Conservation (phyloP, 2,329 filamentous ascomycete species). For the Monosporascus sp. region DNA sequence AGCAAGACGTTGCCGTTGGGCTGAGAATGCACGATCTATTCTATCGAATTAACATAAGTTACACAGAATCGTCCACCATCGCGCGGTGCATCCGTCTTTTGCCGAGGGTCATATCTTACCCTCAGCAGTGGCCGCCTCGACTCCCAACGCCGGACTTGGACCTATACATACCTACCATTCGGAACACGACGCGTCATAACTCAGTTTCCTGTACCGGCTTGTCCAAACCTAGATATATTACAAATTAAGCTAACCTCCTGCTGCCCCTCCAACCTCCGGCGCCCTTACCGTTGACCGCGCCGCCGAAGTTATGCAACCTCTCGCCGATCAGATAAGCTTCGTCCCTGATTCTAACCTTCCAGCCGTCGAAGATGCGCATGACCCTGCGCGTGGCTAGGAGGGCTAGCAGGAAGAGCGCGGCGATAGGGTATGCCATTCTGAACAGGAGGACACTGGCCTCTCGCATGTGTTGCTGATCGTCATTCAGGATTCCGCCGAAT, state of each 20-base stretch:
- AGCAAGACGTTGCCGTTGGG: too few relatives aligned
- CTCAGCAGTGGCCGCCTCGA: too few relatives aligned
- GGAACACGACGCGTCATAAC: too few relatives aligned
- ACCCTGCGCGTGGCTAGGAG: slow-evolving; percentile 44
- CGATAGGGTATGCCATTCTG: slow-evolving; percentile 64
- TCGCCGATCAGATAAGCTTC: slow-evolving; percentile 97
- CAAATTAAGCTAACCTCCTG: slow-evolving; percentile 9
- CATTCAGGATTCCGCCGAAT: slow-evolving; percentile 9
- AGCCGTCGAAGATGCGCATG: slow-evolving; percentile 61
- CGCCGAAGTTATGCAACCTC: slow-evolving; percentile 78
- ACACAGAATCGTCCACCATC: too few relatives aligned
- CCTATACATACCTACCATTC: too few relatives aligned
- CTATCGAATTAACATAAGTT: too few relatives aligned
- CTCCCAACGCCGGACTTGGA: too few relatives aligned
- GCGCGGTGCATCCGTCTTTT: too few relatives aligned
- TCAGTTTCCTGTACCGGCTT: too few relatives aligned
- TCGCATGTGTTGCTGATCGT: slow-evolving; percentile 14
- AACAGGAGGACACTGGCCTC: slow-evolving; percentile 35
- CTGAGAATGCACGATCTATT: too few relatives aligned
- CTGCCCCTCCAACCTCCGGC: slow-evolving; percentile 17
- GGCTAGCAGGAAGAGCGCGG: slow-evolving; percentile 43
- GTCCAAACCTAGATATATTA: too few relatives aligned
- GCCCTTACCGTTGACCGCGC: slow-evolving; percentile 15
- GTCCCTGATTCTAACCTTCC: slow-evolving; percentile 79
- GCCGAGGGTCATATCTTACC: too few relatives aligned